These are phyloP conservation scores for Bimuria novae-zelandiae DNA, from an alignment of 2,329 filamentous ascomycete genomes.

Conservation along the genomic window DNA sequence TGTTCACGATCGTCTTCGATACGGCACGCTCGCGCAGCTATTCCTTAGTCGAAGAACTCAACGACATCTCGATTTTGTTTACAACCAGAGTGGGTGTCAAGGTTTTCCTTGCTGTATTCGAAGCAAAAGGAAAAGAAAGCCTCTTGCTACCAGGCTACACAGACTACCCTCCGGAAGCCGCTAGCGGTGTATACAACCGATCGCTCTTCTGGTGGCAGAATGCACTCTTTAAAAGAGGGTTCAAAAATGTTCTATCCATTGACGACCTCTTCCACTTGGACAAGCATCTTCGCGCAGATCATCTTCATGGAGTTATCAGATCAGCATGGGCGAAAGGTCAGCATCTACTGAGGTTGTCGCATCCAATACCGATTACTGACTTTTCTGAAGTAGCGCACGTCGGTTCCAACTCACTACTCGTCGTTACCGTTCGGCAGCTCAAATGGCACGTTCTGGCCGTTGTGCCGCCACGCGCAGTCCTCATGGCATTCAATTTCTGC, in stretches of 20 bases:
- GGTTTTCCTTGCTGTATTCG: constrained; percentile 50
- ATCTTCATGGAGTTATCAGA: constrained; percentile 46
- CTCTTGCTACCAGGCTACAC: constrained; percentile 48
- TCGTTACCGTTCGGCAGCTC: constrained; percentile 29
- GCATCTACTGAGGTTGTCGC: background rate
- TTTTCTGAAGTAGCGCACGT: constrained; percentile 16
- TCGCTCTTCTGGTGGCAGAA: constrained; percentile 61
- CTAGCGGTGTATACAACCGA: constrained; percentile 56
- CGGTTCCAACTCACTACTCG: constrained; percentile 31
- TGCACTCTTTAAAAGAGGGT: constrained; percentile 56
- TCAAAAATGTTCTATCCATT: constrained; percentile 48
- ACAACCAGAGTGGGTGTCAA: constrained; percentile 51
- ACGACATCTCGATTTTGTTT: constrained; percentile 50
- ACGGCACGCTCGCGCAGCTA: constrained; percentile 53
- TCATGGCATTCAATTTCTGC: constrained; percentile 45
- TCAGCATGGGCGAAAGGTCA: constrained; percentile 49
- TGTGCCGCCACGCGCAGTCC: constrained; percentile 31
- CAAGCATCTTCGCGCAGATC: constrained; percentile 50
- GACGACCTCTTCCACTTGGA: constrained; percentile 54
- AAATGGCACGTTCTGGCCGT: constrained; percentile 39
- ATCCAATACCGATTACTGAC: constrained; percentile 4
- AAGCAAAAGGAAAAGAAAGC: constrained; percentile 51
- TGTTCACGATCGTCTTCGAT: constrained; percentile 53
- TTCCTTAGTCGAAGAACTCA: constrained; percentile 33
- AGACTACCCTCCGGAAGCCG: constrained; percentile 55